A percentile compares a stretch with the other conserved stretches of the same genome.
phyloP scores from a whole-genome alignment of 2,329 filamentous ascomycete species.

The Aspergillus calidoustus region DNA sequence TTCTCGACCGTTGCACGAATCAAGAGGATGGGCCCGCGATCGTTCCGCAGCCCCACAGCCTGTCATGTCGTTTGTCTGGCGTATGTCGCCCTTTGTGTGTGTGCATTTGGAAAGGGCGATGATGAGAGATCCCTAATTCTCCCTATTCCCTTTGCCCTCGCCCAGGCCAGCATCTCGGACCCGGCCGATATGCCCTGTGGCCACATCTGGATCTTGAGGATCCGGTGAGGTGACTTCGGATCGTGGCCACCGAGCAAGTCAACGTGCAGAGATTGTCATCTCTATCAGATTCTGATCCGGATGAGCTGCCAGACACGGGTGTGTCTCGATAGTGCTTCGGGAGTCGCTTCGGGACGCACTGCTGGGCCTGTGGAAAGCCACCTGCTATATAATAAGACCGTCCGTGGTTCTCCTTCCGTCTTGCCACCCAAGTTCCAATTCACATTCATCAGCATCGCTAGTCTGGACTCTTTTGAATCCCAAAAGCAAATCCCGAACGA shows the following conservation, averaged over 20 bases:
- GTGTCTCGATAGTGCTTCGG: not conserved
- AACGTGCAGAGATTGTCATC: constrained; percentile 13
- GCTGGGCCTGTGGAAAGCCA: not conserved
- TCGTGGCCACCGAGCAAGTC: constrained; percentile 24
- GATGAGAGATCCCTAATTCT: not conserved
- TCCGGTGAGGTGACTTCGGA: constrained; percentile 34
- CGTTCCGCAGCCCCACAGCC: constrained; percentile 6
- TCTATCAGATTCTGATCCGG: not conserved
- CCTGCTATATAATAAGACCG: constrained; percentile 3
- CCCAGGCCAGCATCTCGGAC: constrained; percentile 19
- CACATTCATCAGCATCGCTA: constrained; percentile 3
- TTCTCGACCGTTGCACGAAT: constrained; percentile 4
- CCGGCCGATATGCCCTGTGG: constrained; percentile 24
- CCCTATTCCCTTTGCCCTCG: not conserved
- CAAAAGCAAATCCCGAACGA: not conserved
- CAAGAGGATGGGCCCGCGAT: constrained; percentile 13
- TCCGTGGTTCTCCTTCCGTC: not conserved
- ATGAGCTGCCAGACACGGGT: not conserved
- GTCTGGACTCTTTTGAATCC: constrained; percentile 6
- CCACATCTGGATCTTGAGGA: constrained; percentile 23
- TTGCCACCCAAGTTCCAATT: not conserved
- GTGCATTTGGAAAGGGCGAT: too few relatives aligned
- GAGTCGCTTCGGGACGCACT: not conserved
- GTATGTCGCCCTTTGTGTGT: too few relatives aligned
- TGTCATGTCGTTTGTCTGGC: not conserved